Conservation (phyloP, 2,329 filamentous ascomycete genomes). For the Orbilia quercus region DNA sequence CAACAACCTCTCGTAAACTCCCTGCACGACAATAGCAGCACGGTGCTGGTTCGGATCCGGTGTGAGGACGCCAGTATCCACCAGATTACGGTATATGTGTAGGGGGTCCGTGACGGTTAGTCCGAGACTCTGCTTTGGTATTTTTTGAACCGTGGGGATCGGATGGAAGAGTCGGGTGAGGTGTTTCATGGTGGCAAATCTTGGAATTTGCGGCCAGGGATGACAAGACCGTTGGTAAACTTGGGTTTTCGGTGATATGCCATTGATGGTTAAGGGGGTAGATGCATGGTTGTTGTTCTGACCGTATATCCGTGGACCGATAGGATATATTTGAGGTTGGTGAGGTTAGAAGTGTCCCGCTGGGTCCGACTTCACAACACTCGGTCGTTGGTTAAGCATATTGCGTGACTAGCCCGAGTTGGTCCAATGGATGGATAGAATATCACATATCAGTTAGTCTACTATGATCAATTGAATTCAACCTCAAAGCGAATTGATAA, state of each 20-base stretch:
- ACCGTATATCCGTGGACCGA: neutral
- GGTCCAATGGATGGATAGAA: too few relatives aligned
- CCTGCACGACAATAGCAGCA: conserved; percentile 79
- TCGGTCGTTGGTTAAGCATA: too few relatives aligned
- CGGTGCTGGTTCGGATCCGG: conserved; percentile 79
- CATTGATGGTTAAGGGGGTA: neutral
- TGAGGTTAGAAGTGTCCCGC: neutral
- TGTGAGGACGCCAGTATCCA: conserved; percentile 74
- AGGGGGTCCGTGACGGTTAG: conserved; percentile 77
- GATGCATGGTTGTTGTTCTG: neutral
- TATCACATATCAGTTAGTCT: too few relatives aligned
- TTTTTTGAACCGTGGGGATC: conserved; percentile 35
- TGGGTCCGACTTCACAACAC: neutral
- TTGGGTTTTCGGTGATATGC: neutral
- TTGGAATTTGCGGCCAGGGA: neutral
- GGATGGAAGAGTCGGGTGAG: conserved; percentile 27
- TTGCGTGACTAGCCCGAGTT: too few relatives aligned
- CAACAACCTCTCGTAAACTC: conserved; percentile 78
- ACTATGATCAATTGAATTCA: too few relatives aligned
- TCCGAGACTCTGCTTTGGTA: conserved; percentile 23
- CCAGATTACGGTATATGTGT: conserved; percentile 77
- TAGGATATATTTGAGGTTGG: neutral
- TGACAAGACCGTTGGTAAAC: neutral
- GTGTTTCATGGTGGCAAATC: conserved; percentile 23
- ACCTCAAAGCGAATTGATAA: too few relatives aligned